Evolutionary conservation across 1,284 basidiomycete genomes (phyloP), one percentile per base, ranked within the genome.

Genomic region (Golubevia sp.): DNA sequence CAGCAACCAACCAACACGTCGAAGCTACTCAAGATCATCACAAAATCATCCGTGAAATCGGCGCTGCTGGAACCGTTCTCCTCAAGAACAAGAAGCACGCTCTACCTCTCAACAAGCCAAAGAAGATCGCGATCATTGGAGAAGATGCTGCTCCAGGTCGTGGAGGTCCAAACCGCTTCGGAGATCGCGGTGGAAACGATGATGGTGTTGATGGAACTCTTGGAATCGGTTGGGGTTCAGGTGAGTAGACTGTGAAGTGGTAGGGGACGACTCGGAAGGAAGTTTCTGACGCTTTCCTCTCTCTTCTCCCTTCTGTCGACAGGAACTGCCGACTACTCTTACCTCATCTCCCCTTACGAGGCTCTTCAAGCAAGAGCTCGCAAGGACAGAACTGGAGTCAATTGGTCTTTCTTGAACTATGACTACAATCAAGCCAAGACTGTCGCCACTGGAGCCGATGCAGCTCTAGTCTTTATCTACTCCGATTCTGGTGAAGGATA

Each of bases 11-110:
- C 84, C 84, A 86, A 58, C 89, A 89, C 66, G 85, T 91, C 44
- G 86, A 92, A 72, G 92, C 92, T 0, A 89, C 91, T 77, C 87
- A 83, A n/a, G 88, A 92, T 73, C 92, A 94, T 73, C 86, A 86
- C 78, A 85, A 88, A 73, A 68, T 73, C 34, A 90, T 93, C 8
- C 87, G 91, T 27, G 86, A 91, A 77, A 89, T 94, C 30, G 92
- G 90, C n/a, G 87, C 87, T 0, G 89, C 90, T 0, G 89, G 89
- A 0, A 90, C 89, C 1, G 89, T 92, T 5, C 85, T 94, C 24
- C 86, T 93, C 56, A 92, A 92, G 85, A 93, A 93, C 80, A 77
- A 75, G 1, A 85, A 87, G 50, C 83, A 84, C 2, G 84, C 85
- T 1, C 85, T 93, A 0, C 91, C 91, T 1, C 85, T 94, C n/a